These are phyloP conservation scores for Claviceps sorghi DNA, from an alignment of 2,329 filamentous ascomycete genomes.

Conservation along the genomic window DNA sequence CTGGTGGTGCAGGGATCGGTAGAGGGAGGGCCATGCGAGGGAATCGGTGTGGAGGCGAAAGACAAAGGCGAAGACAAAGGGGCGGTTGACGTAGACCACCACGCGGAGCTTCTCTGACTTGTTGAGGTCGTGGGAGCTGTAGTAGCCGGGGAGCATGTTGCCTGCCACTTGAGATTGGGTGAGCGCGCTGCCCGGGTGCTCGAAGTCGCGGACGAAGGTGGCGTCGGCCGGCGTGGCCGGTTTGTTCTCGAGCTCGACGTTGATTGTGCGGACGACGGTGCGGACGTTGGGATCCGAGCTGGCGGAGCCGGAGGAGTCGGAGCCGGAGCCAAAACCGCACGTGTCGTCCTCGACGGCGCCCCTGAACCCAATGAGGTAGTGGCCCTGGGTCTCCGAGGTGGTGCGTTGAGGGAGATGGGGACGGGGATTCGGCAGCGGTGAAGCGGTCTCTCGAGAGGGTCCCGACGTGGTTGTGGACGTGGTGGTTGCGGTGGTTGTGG, in stretches of 20 bases:
- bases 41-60: slow-evolving; percentile 46
- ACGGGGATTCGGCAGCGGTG: slow-evolving; percentile 1
- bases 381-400: slow-evolving; percentile 22
- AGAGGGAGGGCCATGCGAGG: slow-evolving; percentile 39
- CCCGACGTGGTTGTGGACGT: slow-evolving; percentile 5
- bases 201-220: slow-evolving; percentile 31
- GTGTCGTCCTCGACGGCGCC: slow-evolving; percentile 42
- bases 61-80: slow-evolving; percentile 65
- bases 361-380: slow-evolving; percentile 54
- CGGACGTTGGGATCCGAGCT: slow-evolving; percentile 31
- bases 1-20: slow-evolving; percentile 46
- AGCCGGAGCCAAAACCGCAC: slow-evolving; percentile 10
- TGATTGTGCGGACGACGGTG: slow-evolving; percentile 49
- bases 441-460: neutral
- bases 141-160: slow-evolving; percentile 18
- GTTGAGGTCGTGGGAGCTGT: slow-evolving; percentile 32
- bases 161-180: slow-evolving; percentile 21
- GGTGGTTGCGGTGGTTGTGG: slow-evolving; percentile 4
- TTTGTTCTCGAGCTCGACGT: slow-evolving; percentile 44
- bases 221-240: slow-evolving; percentile 25
- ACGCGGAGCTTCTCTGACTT: slow-evolving; percentile 47
- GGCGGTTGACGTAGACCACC: slow-evolving; percentile 57
- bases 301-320: slow-evolving; percentile 15
- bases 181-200: slow-evolving; percentile 19
- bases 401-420: slow-evolving; percentile 7